These are phyloP conservation scores for Dendrobium nobile DNA, from an alignment of 106 monocot genomes.

Conservation along the genomic window DNA sequence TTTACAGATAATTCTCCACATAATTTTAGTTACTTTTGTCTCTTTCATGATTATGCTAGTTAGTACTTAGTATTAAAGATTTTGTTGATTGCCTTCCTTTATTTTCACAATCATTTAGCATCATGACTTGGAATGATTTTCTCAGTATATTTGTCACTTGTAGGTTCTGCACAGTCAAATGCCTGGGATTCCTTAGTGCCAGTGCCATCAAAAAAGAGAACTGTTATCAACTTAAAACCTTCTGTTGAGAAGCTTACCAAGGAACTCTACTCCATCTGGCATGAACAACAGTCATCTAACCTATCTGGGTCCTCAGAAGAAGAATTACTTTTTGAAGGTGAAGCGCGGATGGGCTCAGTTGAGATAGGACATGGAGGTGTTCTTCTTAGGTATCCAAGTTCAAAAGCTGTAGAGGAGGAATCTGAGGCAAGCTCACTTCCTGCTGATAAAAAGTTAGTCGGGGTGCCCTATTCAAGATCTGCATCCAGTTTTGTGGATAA, in stretches of 20 bases:
- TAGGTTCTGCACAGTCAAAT: slow-evolving; percentile 78
- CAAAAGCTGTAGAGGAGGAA: slow-evolving; percentile 69
- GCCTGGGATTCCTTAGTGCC: slow-evolving; percentile 66
- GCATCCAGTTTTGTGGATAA: slow-evolving; percentile 33
- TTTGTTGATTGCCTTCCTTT: not conserved
- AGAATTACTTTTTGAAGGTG: slow-evolving; percentile 67
- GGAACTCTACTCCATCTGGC: slow-evolving; percentile 73
- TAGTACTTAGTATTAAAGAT: not conserved
- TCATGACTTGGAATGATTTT: not conserved
- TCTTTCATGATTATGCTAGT: not conserved
- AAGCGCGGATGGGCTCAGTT: slow-evolving; percentile 44
- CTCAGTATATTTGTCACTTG: slow-evolving; percentile 7
- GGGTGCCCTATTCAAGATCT: slow-evolving; percentile 32
- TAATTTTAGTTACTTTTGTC: no score
- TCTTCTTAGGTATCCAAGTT: slow-evolving; percentile 62
- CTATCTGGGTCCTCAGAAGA: slow-evolving; percentile 57
- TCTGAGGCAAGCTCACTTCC: slow-evolving; percentile 95
- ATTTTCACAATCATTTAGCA: not conserved
- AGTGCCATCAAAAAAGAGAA: slow-evolving; percentile 78
- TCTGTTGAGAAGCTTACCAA: slow-evolving; percentile 90
- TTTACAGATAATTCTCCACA: not conserved
- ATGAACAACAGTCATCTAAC: slow-evolving; percentile 62
- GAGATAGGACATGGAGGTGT: slow-evolving; percentile 88
- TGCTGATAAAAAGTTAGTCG: slow-evolving; percentile 28
- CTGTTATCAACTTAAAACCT: slow-evolving; percentile 45